Evolutionary conservation across 441 rosid genomes (phyloP).

Genomic region (Melastoma candidum): DNA sequence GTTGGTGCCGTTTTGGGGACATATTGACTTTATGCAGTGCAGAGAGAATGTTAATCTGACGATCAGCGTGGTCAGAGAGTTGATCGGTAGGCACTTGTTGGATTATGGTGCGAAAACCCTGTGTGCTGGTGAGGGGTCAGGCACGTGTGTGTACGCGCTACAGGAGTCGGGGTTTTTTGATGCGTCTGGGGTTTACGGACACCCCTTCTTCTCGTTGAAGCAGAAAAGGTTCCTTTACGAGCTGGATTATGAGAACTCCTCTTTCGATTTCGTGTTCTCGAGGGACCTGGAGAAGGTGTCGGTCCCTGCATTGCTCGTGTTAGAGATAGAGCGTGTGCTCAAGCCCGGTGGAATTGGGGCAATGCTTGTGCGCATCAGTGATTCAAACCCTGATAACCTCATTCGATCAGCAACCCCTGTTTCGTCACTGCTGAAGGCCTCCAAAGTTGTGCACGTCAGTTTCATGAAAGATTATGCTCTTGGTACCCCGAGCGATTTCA

Average conservation of each 20-base stretch:
- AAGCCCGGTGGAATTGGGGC: slow-evolving; percentile 63
- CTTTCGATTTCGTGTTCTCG: slow-evolving; percentile 56
- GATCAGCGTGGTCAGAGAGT: slow-evolving; percentile 34
- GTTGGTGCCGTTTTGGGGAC: slow-evolving; percentile 33
- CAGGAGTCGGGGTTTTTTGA: slow-evolving; percentile 44
- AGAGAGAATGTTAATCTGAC: slow-evolving; percentile 33
- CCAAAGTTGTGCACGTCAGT: slow-evolving; percentile 46
- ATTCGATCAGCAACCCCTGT: slow-evolving; percentile 45
- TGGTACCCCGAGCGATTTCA: slow-evolving; percentile 19
- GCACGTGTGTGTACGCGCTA: slow-evolving; percentile 36
- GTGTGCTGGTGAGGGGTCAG: slow-evolving; percentile 52
- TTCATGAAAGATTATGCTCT: slow-evolving; percentile 18
- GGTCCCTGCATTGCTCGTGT: slow-evolving; percentile 47
- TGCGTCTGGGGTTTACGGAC: slow-evolving; percentile 32
- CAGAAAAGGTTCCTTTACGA: slow-evolving; percentile 35
- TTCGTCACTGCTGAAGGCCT: slow-evolving; percentile 47
- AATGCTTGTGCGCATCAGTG: slow-evolving; percentile 35
- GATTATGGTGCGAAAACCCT: slow-evolving; percentile 38
- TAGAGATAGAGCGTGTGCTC: slow-evolving; percentile 62
- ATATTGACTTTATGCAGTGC: slow-evolving; percentile 25
- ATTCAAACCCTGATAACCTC: slow-evolving; percentile 32
- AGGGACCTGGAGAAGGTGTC: slow-evolving; percentile 42
- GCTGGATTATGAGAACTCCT: slow-evolving; percentile 37
- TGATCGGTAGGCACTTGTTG: slow-evolving; percentile 36
- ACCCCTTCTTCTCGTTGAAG: slow-evolving; percentile 46